Evolutionary conservation across 331 rosid genomes (phyloP), one percentile per base, ranked within the genome.

Genomic region (Telfairia occidentalis): DNA sequence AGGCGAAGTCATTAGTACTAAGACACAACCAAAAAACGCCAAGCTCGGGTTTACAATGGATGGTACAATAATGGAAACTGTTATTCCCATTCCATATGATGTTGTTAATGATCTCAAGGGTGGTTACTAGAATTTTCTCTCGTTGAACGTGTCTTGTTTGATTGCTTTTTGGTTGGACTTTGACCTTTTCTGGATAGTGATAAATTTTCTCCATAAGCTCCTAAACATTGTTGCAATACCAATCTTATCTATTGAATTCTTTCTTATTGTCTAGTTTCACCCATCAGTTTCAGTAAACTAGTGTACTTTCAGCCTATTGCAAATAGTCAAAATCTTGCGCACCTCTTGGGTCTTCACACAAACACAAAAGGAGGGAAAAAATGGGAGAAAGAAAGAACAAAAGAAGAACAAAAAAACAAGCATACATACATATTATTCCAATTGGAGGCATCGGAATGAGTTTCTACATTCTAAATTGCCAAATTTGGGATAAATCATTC

Each of bases 1-100:
- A 10, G 84, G 84, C 28, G 74, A 43, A 54, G 75, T 42, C 5
- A 78, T 81, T 1, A 77, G 78, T 15, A 80, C 86, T 0, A 83
- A 80, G 71, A 77, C 82, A 26, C 78, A 77, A 30, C 87, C 82
- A 1, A 19, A 42, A 50, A 80, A 84, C 9, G 84, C 86, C 8
- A 83, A 80, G 35, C 82, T 74, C 0, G 84, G 87, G 18, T 81
- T 83, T 45, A 78, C 78, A 77, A 82, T 83, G 0, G 84, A 52
- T 32, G 84, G 86, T 23, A 71, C 84, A 6, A 12, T 65, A 12
- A 16, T 80, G 64, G 82, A 83, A 21, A 76, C 83, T 21, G 79
- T 76, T 2, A 82, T 83, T 64, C 83, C 86, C 9, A 83, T 83
- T 71, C 86, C 86, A 3, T 83, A 83, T 9, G 83, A 79, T 37